Base-by-base conservation (phyloP, 192 early-diverging fungal species). In the Entophlyctis luteolus region DNA sequence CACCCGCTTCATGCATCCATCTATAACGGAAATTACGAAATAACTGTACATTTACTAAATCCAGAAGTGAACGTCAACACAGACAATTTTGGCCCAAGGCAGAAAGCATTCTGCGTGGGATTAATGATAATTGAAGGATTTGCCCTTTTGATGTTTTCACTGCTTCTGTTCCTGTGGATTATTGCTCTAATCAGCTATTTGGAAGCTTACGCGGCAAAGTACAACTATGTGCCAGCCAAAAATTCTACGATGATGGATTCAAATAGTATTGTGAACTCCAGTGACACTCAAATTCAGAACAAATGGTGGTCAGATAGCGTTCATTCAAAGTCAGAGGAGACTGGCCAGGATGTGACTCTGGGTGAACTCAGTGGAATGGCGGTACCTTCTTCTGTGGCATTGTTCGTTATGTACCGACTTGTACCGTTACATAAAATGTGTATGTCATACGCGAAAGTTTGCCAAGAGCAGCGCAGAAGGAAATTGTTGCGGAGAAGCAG, bases 331-430 rank as follows among this genome's bases (percentile, higher is more conserved):
- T 54, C 48, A n/a, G 12, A 10, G n/a, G 25, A 4, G 5, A 27
- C 16, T 0, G 8, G 34, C 5, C 22, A 42, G n/a, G 50, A 66
- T 55, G 52, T 68, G 20, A 71, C 72, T 10, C 37, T 70, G 23
- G 72, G 58, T 23, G 67, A 74, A 38, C 48, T 74, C 59, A 74
- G 58, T 29, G 72, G 72, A 25, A 69, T 74, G 72, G 72, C 72
- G 0, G 16, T 74, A 37, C 72, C 72, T 12, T 70, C 67, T 4
- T 46, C 66, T 12, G 3, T 74, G 22, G 72, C 72, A 10, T 46
- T 74, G 28, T 32, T 50, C 32, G 59, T 74, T 27, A 74, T 74
- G 72, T 74, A 74, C 45, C 22, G 72, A 36, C 36, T 74, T 16
- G 72, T 74, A 47, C 72, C 72, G 5, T 48, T 74, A 18, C 72